Percentiles rank a stretch among this genome's conserved stretches.
Evolutionary conservation across 139 green algal genomes (phyloP).

Genomic region (Coccomyxa sp.): DNA sequence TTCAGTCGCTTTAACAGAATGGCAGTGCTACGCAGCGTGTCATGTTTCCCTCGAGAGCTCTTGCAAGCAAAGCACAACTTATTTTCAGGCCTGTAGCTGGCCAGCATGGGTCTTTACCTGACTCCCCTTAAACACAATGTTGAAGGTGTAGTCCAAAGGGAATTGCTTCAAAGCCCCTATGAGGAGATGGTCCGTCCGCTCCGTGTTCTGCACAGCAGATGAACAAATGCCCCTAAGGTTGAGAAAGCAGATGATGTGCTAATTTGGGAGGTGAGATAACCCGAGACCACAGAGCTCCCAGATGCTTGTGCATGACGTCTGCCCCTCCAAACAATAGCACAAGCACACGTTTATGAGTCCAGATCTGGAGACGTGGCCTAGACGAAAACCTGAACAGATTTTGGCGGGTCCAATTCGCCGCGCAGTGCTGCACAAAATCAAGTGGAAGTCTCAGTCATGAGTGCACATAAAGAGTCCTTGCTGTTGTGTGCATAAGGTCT

Average conservation of each 20-base stretch:
- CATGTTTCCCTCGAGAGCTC: background rate
- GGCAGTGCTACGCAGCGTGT: background rate
- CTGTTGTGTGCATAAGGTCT: no score
- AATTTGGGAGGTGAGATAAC: background rate
- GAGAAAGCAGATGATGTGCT: background rate
- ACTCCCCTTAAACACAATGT: conserved; percentile 22
- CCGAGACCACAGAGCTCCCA: background rate
- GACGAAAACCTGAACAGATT: background rate
- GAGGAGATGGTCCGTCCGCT: conserved; percentile 39
- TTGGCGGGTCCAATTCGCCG: conserved; percentile 52
- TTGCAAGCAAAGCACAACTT: background rate
- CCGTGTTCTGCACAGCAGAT: conserved; percentile 36
- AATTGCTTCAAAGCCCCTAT: conserved; percentile 49
- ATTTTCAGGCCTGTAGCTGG: background rate
- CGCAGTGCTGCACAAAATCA: conserved; percentile 50
- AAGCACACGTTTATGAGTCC: background rate
- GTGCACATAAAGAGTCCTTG: no score
- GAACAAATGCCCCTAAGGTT: background rate
- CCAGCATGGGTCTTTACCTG: background rate
- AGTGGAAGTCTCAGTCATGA: conserved; percentile 5
- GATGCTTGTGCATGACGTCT: background rate
- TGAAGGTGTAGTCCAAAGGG: conserved; percentile 48
- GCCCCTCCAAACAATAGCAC: no score
- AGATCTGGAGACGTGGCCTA: background rate
- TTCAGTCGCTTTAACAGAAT: background rate